Evolutionary conservation across 768 basidiomycete species (phyloP), one percentile per base, ranked within the genome.

Genomic region (Tremella mesenterica): DNA sequence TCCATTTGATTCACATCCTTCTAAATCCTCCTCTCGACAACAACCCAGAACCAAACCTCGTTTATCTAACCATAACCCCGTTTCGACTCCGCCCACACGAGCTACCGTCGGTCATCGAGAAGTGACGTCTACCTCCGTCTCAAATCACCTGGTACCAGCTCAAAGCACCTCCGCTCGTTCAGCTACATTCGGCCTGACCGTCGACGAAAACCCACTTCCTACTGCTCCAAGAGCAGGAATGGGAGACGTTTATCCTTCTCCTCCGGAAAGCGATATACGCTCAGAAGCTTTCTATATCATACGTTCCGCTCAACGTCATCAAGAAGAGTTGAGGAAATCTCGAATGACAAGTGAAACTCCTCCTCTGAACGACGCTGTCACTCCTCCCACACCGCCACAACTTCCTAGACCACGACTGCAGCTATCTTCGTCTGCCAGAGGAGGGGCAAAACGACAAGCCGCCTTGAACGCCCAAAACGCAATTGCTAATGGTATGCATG

Each of bases 171-270:
- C 33, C 4, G 23, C 36, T 12, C 45, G 38, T 28, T 8, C 52
- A 27, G 44, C 31, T 48, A 51, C 28, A 34, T n/a, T 14, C 23
- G 38, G 38, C 14, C 4, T 53, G 8, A 38, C 50, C 31, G 45
- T 51, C 13, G 54, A 54, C 29, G 50, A 56, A 21, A 38, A 48
- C 28, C 54, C 52, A 4, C 30, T 59, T 18, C 61, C 58, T 0
- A 44, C 43, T 26, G 50, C 57, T 2, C 58, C 58, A 13, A 51
- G 61, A 6, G 56, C 48, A 21, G 61, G 61, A 9, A 63, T 63
- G 61, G 61, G 61, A 12, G 61, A 63, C 2, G 54, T 20, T 3
- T 43, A 50, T 18, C 36, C 58, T 14, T n/a, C 44, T 5, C 59
- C 59, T 0, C 34, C 54, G 13, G 52, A 59, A 33, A 59, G 58